phyloP scores from a whole-genome alignment of 148 eudicot species.

The Euryodendron excelsum region DNA sequence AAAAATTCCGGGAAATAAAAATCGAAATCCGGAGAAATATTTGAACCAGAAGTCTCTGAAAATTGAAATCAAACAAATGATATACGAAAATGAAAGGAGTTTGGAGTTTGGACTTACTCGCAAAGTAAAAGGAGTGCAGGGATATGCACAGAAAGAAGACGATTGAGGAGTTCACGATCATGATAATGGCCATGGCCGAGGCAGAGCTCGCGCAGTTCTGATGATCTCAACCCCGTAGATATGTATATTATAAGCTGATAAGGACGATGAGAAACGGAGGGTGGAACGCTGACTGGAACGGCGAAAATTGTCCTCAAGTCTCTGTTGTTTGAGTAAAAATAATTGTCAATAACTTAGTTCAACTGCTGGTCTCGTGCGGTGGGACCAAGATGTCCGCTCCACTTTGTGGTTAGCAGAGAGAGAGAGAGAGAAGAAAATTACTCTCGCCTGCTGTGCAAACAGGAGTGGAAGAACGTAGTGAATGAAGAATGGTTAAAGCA shows the following conservation, averaged over 20 bases:
- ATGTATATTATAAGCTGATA: too few species aligned
- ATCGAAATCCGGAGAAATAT: neutral
- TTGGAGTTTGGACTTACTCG: constrained; percentile 9
- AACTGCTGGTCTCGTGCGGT: neutral
- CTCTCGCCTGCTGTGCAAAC: too few species aligned
- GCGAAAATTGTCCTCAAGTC: too few species aligned
- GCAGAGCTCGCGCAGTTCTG: neutral
- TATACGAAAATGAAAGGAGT: too few species aligned
- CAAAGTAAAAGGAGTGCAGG: neutral
- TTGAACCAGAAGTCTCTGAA: neutral
- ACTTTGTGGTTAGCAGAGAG: neutral
- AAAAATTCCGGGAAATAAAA: neutral
- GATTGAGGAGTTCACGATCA: neutral
- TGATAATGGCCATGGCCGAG: neutral
- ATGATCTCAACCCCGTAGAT: neutral
- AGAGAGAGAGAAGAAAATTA: too few species aligned
- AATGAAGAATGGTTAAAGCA: neutral
- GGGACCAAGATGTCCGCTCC: neutral
- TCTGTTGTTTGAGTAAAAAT: too few species aligned
- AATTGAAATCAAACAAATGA: neutral
- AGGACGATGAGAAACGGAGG: too few species aligned
- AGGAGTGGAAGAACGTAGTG: neutral
- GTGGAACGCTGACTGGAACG: too few species aligned
- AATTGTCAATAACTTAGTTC: too few species aligned
- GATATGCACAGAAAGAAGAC: neutral